Evolutionary conservation across 2,329 filamentous ascomycete species (phyloP).

Genomic region (Fusarium agapanthi): DNA sequence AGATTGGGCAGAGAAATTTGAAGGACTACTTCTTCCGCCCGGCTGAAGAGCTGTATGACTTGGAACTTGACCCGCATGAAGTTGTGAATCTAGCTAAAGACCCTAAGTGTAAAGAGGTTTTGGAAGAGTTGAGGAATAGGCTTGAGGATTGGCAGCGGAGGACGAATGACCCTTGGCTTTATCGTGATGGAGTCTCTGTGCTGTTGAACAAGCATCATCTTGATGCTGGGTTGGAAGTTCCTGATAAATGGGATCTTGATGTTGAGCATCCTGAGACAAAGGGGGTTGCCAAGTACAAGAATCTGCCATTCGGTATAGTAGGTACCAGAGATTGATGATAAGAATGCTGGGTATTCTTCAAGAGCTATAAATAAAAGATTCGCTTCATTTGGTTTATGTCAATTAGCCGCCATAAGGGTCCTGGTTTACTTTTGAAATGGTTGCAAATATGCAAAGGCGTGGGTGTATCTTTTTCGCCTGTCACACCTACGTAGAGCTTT

Average conservation of each 20-base stretch:
- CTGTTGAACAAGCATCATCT: background rate
- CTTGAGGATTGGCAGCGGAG: background rate
- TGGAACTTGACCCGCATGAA: slow-evolving; percentile 56
- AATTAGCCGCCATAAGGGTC: rapidly evolving
- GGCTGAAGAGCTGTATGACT: slow-evolving; percentile 58
- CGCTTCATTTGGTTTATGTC: rapidly evolving
- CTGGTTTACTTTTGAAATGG: no score
- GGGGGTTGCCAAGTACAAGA: background rate
- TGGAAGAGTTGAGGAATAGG: background rate
- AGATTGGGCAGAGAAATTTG: slow-evolving; percentile 50
- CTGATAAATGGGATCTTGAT: background rate
- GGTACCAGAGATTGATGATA: background rate
- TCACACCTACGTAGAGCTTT: rapidly evolving
- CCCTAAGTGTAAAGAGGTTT: background rate
- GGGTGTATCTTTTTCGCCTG: background rate
- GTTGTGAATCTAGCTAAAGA: slow-evolving; percentile 50
- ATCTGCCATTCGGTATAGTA: background rate
- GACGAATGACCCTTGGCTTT: background rate
- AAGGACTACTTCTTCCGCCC: slow-evolving; percentile 54
- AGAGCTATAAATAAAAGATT: background rate
- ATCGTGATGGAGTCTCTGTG: background rate
- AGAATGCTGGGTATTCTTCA: rapidly evolving
- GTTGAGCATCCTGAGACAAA: background rate
- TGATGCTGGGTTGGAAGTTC: background rate
- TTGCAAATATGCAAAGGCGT: background rate